A percentile compares a stretch with the other conserved stretches of the same genome.
These are phyloP conservation scores for Trichoderma sp. DNA, from an alignment of 2,329 filamentous ascomycete species.

Conservation along the genomic window DNA sequence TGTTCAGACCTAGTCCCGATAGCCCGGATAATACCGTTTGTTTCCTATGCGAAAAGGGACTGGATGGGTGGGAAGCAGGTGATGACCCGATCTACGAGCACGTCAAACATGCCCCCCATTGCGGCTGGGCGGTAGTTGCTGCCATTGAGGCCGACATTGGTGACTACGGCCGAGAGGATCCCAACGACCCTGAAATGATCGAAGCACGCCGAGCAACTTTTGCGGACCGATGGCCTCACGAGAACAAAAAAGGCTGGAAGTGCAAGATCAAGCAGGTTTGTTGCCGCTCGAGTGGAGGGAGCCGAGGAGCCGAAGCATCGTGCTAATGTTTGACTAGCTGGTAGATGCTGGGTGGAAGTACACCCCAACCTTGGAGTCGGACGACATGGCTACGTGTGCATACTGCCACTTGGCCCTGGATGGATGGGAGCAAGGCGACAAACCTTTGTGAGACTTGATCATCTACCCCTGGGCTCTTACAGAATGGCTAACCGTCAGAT, in stretches of 20 bases:
- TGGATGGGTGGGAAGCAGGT: constrained; percentile 88
- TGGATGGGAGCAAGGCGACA: constrained; percentile 90
- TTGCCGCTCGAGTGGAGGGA: neutral
- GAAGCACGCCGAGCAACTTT: constrained; percentile 83
- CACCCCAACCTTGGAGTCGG: constrained; percentile 75
- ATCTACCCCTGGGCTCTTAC: neutral
- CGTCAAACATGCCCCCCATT: constrained; percentile 74
- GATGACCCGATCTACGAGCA: constrained; percentile 86
- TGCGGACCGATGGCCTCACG: constrained; percentile 81
- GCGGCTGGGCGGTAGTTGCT: constrained; percentile 79
- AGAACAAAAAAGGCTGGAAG: constrained; percentile 81
- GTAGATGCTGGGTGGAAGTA: constrained; percentile 93
- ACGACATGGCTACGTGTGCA: constrained; percentile 86
- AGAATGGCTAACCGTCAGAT: neutral
- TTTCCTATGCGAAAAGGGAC: constrained; percentile 77
- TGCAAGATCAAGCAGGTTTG: constrained; percentile 83
- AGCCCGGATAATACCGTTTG: constrained; percentile 87
- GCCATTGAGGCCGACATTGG: constrained; percentile 59
- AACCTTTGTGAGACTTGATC: constrained; percentile 64
- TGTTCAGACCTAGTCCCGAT: constrained; percentile 70
- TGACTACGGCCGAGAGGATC: constrained; percentile 68
- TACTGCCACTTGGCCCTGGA: constrained; percentile 90
- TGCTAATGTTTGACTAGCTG: constrained; percentile 53
- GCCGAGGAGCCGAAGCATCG: neutral
- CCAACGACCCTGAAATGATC: constrained; percentile 65